phyloP scores from a whole-genome alignment of 495 filamentous ascomycete genomes.

The Penicillium odoratum region DNA sequence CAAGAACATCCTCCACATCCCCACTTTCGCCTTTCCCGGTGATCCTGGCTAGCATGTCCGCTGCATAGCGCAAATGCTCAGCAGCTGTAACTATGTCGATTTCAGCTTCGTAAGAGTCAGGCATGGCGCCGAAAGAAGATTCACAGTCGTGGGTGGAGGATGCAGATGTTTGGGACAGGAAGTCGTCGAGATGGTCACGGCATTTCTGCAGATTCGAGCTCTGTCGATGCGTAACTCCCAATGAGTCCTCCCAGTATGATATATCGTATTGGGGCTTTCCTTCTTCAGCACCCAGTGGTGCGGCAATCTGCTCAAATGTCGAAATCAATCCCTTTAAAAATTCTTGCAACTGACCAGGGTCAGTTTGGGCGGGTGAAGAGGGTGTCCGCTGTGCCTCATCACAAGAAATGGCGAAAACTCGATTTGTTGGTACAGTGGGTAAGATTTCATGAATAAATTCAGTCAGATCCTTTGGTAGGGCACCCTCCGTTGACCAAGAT shows the following conservation, averaged over 20 bases:
- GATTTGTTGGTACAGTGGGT: constrained; percentile 37
- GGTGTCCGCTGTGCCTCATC: constrained; percentile 34
- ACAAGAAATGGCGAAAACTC: constrained; percentile 72
- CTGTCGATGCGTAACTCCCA: constrained; percentile 89
- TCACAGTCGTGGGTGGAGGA: constrained; percentile 3
- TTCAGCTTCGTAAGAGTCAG: constrained; percentile 36
- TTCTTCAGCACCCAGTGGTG: constrained; percentile 44
- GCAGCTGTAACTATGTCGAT: constrained; percentile 91
- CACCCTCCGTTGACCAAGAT: constrained; percentile 7
- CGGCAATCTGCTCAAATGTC: constrained; percentile 73
- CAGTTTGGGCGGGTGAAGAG: constrained; percentile 19
- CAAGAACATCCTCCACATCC: constrained; percentile 95
- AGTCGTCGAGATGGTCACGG: constrained; percentile 64
- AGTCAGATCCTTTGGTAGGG: constrained; percentile 20
- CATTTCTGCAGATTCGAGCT: constrained; percentile 76
- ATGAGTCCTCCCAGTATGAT: constrained; percentile 75
- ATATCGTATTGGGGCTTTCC: constrained; percentile 44
- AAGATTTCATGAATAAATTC: constrained; percentile 31
- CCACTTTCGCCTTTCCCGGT: constrained; percentile 83
- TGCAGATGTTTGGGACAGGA: constrained; percentile 48
- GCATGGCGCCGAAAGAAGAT: neutral
- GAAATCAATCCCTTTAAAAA: constrained; percentile 66
- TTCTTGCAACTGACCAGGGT: constrained; percentile 65
- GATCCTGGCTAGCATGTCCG: constrained; percentile 76
- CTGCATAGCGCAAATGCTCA: constrained; percentile 81